These are phyloP conservation scores for Podila epicladia DNA, from an alignment of 192 early-diverging fungal species.

Conservation along the genomic window DNA sequence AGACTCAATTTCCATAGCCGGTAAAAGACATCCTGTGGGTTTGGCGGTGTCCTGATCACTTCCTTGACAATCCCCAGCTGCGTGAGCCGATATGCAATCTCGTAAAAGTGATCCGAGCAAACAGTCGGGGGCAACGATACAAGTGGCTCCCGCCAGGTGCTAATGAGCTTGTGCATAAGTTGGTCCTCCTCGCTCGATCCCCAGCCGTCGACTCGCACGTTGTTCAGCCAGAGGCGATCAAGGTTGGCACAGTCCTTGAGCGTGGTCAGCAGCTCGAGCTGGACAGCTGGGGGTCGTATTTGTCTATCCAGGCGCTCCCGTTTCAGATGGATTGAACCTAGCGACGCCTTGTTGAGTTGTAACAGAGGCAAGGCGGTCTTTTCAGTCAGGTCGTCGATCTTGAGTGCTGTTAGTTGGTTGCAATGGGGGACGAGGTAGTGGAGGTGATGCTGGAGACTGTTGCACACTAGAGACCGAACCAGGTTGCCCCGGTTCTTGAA, in stretches of 20 bases:
- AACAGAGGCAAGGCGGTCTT: conserved; percentile 9
- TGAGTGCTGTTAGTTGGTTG: conserved; percentile 10
- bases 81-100: conserved; percentile 10
- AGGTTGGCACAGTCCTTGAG: conserved; percentile 4
- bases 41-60: not conserved
- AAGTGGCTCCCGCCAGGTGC: not conserved
- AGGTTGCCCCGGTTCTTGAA: conserved; percentile 12
- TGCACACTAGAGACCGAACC: conserved; percentile 19
- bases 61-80: not conserved
- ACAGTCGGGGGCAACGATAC: no score
- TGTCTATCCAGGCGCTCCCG: not conserved
- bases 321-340: conserved; percentile 4
- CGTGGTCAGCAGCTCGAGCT: conserved; percentile 1
- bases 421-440: conserved; percentile 15
- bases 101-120: conserved; percentile 12
- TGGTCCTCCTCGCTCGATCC: not conserved
- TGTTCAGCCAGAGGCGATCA: conserved; percentile 1
- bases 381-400: conserved; percentile 7
- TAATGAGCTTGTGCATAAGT: not conserved
- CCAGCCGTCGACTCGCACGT: conserved; percentile 9
- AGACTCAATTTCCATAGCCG: conserved; percentile 6
- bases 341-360: conserved; percentile 5
- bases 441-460: conserved; percentile 13
- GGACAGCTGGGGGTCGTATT: not conserved
- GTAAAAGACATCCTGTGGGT: conserved; percentile 17